Conservation (phyloP, 176 grass and related monocot species). For the Thalia dealbata region DNA sequence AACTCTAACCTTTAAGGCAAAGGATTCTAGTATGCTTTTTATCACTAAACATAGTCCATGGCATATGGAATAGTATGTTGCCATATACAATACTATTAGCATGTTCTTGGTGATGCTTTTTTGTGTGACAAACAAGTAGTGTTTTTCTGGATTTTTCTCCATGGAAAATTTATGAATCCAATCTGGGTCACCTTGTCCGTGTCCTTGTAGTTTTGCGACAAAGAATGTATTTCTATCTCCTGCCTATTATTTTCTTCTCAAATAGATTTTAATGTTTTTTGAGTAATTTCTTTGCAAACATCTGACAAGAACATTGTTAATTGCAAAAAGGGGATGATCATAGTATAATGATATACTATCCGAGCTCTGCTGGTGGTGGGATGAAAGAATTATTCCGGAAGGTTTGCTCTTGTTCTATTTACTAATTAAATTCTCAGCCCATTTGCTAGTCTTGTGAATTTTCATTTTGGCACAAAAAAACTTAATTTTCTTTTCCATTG, state of each 20-base stretch:
- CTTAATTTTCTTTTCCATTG: too few species aligned
- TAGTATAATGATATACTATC: constrained; percentile 99
- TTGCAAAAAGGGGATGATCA: constrained; percentile 81
- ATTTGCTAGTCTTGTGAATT: background rate
- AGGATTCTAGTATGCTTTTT: too few species aligned
- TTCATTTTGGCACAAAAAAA: too few species aligned
- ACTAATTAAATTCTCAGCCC: background rate
- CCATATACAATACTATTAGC: too few species aligned
- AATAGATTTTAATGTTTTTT: background rate
- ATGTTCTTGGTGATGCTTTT: too few species aligned
- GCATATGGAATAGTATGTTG: too few species aligned
- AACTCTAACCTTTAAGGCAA: background rate
- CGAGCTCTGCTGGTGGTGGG: constrained; percentile 93
- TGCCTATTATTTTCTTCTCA: background rate
- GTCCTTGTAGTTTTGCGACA: background rate
- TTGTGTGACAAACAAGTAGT: background rate
- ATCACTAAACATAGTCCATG: too few species aligned
- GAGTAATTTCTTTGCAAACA: background rate
- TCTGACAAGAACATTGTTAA: constrained; percentile 15
- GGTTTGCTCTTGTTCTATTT: constrained; percentile 26
- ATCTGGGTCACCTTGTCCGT: background rate
- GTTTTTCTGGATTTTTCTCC: background rate
- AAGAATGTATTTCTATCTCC: background rate
- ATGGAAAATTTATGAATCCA: background rate
- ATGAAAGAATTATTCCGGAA: constrained; percentile 97